Evolutionary conservation across 768 basidiomycete genomes (phyloP), one percentile per base, ranked within the genome.

Genomic region (Gymnopilus dilepis): DNA sequence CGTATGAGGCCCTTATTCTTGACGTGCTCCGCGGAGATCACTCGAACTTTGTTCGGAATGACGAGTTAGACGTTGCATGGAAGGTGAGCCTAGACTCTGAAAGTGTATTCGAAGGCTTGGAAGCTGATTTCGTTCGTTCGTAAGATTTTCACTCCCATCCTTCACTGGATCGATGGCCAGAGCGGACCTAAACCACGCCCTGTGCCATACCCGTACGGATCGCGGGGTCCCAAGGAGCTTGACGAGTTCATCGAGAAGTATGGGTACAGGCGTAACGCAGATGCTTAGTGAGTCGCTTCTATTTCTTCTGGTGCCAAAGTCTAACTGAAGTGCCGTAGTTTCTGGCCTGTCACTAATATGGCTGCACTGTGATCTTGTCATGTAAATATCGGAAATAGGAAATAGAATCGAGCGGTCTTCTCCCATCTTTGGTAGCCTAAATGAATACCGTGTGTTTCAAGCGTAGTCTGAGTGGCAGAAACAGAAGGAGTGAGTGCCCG

Each of bases 21-120:
- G 97, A 99, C 71, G 94, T 94, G 13, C 84, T 99, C 76, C 92
- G 90, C 73, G 97, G 97, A n/a, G 97, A 99, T 71, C 96, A 98
- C 77, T 97, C 95, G 26, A 99, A 99, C 82, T 99, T 99, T 80
- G 97, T 99, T 60, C 88, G 97, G 63, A 86, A 98, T 74, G 97
- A 99, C 76, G 97, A 99, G 77, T 82, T 99, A 68, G 97, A 98
- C 70, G 89, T 90, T 55, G 97, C 97, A 2, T 99, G 97, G 97
- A 97, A 97, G 89, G 94, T 92, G 51, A 48, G 84, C 74, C 56
- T 40, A 31, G 37, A 15, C 4, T 50, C 21, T 38, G 31, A 8
- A 9, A 13, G 4, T 8, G 2, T 4, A 19, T 7, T 28, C 4
- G 52, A 17, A 3, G 1, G 3, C 19, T 38, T 5, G 15, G 15